Evolutionary conservation across 768 basidiomycete species (phyloP).

Genomic region (Tephrocybe sp.): DNA sequence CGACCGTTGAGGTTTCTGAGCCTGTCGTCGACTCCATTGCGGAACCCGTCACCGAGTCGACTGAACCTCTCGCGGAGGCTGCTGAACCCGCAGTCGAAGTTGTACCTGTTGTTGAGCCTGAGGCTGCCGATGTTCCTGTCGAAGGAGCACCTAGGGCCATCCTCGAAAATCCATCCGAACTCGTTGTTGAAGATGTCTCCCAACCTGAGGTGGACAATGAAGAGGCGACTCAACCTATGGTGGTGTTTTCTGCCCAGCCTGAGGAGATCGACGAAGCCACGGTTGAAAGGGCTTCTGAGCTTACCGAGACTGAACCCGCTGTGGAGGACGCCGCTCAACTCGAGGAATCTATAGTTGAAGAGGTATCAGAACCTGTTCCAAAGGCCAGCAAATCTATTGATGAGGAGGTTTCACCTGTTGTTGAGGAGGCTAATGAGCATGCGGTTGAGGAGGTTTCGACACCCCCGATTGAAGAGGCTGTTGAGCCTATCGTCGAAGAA

Average conservation of each 20-base stretch:
- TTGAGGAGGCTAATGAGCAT: too few species aligned
- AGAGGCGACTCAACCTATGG: too few species aligned
- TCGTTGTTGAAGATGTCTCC: neutral
- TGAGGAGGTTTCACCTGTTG: too few species aligned
- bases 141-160: neutral
- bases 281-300: too few species aligned
- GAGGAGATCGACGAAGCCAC: neutral
- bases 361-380: neutral
- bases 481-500: neutral
- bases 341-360: too few species aligned
- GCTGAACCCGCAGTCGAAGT: neutral
- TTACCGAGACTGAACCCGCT: neutral
- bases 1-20: slow-evolving; percentile 13
- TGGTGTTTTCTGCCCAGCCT: too few species aligned
- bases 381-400: neutral
- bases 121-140: neutral
- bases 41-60: neutral
- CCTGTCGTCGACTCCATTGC: slow-evolving; percentile 8
- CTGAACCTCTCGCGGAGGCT: neutral
- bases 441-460: too few species aligned
- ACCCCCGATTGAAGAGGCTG: neutral
- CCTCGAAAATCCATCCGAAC: neutral
- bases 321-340: neutral
- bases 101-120: neutral
- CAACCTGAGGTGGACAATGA: neutral